A percentile compares a stretch with the other conserved stretches of the same genome.
Evolutionary conservation across 805 yeast genomes (phyloP).

Genomic region (Pichia heedii): DNA sequence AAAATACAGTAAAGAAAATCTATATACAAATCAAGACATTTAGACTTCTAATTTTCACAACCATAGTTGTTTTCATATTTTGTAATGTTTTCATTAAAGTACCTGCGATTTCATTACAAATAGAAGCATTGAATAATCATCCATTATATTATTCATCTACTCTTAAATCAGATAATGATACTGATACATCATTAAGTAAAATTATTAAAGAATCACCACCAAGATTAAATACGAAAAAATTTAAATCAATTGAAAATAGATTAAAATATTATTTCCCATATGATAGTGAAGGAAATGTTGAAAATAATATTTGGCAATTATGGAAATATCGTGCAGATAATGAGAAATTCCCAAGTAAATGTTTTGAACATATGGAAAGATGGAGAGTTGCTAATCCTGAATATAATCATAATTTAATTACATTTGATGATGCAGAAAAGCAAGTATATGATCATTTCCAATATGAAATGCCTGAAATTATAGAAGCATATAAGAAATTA

Average conservation of each 20-base stretch:
- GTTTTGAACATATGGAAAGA: constrained; percentile 25
- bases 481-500: constrained; percentile 38
- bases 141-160: background rate
- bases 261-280: constrained; percentile 20
- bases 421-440: constrained; percentile 24
- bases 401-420: constrained; percentile 23
- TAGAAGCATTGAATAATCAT: constrained; percentile 1
- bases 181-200: background rate
- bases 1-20: background rate
- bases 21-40: background rate
- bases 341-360: constrained; percentile 22
- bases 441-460: constrained; percentile 21
- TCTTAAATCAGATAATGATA: constrained; percentile 3
- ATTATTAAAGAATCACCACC: constrained; percentile 14
- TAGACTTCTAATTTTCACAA: background rate
- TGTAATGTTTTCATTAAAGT: constrained; percentile 1
- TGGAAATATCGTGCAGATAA: constrained; percentile 21
- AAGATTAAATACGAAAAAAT: constrained; percentile 13
- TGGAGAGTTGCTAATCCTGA: constrained; percentile 26
- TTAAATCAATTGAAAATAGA: constrained; percentile 22
- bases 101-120: background rate
- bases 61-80: background rate
- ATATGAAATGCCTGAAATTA: constrained; percentile 38
- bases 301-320: constrained; percentile 25
- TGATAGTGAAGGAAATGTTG: constrained; percentile 16